Conservation (phyloP, 768 basidiomycete genomes). For the Hysterangium stoloniferum region DNA sequence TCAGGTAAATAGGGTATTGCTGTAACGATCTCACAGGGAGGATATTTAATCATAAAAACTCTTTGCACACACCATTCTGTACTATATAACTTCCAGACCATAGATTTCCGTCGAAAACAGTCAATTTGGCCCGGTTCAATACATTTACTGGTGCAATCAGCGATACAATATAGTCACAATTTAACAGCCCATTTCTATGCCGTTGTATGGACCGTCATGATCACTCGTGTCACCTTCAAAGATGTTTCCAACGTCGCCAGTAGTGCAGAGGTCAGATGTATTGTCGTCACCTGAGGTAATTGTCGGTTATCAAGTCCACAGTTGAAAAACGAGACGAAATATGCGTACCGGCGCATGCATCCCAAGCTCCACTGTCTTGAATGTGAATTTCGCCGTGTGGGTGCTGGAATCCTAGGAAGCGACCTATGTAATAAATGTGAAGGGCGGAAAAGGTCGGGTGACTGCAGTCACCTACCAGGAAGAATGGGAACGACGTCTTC, state of each 20-base stretch:
- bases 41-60: too few relatives aligned
- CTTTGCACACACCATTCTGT: too few relatives aligned
- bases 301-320: conserved; percentile 6
- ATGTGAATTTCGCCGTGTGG: conserved; percentile 26
- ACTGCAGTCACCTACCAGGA: conserved; percentile 13
- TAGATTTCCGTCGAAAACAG: too few relatives aligned
- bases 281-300: conserved; percentile 53
- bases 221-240: conserved; percentile 34
- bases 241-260: conserved; percentile 46
- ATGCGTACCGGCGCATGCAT: conserved; percentile 45
- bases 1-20: too few relatives aligned
- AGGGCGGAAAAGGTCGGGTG: too few relatives aligned
- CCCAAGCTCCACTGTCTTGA: conserved; percentile 41
- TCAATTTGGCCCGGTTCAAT: too few relatives aligned
- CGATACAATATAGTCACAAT: too few relatives aligned
- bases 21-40: too few relatives aligned
- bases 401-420: conserved; percentile 21
- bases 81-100: too few relatives aligned
- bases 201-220: conserved; percentile 49
- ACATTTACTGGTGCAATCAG: too few relatives aligned
- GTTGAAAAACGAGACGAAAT: conserved; percentile 12
- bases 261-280: conserved; percentile 38
- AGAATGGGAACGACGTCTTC: conserved; percentile 17
- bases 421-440: neutral
- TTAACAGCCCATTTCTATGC: conserved; percentile 44